Evolutionary conservation across 2,329 filamentous ascomycete genomes (phyloP), one percentile per base, ranked within the genome.

Genomic region (Pseudogymnoascus sp.): DNA sequence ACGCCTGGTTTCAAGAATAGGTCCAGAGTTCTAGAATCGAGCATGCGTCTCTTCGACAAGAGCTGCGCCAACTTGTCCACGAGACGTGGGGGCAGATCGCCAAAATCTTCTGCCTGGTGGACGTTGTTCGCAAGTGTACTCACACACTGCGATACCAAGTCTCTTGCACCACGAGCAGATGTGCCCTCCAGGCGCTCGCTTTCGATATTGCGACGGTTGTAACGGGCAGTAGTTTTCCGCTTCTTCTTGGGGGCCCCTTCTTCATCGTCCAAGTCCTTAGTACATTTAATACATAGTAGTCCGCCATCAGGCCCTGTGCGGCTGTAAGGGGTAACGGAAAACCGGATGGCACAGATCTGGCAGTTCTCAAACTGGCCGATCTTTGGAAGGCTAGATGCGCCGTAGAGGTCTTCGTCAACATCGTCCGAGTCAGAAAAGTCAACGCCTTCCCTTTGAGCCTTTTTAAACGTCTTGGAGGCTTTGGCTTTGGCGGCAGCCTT

Each of bases 291-390:
- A 73, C 93, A 97, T 1, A 97, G 79, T n/a, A 97, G 79, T 14
- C 91, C 91, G 3, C 93, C 93, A n/a, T 88, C 81, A 0, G 90
- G 89, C 0, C 90, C 91, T 29, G 87, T 83, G 68, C 91, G 88
- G 66, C 89, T 92, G 77, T 97, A 97, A 0, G 91, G 83, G 0
- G 93, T 97, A 51, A 97, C 93, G 0, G 91, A 96, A 72, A 97
- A 97, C 39, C 92, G 86, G 74, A 95, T 96, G 47, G 83, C 81
- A 74, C 93, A 97, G 2, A 87, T 77, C 66, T 90, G 91, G 73
- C 93, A 97, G 68, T 96, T 93, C 67, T 90, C 91, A 71, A 93
- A 84, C 74, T 97, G 93, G 2, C 91, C 92, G 1, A 91, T 90
- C n/a, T 87, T 73, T 1, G 87, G 86, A 34, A 78, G 78, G 12